phyloP scores from a whole-genome alignment of 345 rosid genomes.

The Moricandia moricandioides region DNA sequence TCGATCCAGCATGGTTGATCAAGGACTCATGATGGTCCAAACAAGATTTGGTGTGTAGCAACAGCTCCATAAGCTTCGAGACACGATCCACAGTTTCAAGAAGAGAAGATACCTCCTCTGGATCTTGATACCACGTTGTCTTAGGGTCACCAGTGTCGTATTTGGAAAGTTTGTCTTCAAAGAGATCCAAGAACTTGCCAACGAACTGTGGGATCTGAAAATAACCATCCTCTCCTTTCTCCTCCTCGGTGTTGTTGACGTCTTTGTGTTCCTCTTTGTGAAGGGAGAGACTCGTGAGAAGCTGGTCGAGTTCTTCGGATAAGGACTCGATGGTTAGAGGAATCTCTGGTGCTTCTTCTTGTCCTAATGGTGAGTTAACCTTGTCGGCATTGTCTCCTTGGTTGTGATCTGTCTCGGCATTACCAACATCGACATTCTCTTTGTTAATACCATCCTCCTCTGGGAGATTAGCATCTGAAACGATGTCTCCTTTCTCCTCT shows the following conservation, averaged over 20 bases:
- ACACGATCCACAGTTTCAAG: constrained; percentile 51
- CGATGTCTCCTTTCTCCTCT: constrained; percentile 6
- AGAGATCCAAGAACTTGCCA: constrained; percentile 61
- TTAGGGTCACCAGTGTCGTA: constrained; percentile 46
- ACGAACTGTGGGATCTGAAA: constrained; percentile 49
- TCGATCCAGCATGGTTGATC: constrained; percentile 53
- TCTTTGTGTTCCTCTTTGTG: constrained; percentile 23
- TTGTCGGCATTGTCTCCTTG: constrained; percentile 28
- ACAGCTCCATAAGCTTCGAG: constrained; percentile 44
- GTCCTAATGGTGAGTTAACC: constrained; percentile 19
- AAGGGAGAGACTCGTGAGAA: constrained; percentile 35
- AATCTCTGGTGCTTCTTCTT: constrained; percentile 29
- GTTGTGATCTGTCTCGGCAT: constrained; percentile 23
- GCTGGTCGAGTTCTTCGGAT: constrained; percentile 52
- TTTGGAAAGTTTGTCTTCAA: constrained; percentile 42
- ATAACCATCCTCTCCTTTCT: constrained; percentile 11
- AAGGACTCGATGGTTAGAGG: constrained; percentile 45
- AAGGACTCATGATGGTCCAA: constrained; percentile 37
- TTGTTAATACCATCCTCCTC: constrained; percentile 13
- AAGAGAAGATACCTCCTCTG: constrained; percentile 47
- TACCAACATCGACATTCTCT: constrained; percentile 27
- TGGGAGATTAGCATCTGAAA: constrained; percentile 12
- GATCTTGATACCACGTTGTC: constrained; percentile 35
- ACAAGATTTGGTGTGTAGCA: constrained; percentile 42
- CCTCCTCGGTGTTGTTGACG: neutral